Conservation (phyloP, 805 yeast genomes). For the Maudiozyma pseudohumilis region DNA sequence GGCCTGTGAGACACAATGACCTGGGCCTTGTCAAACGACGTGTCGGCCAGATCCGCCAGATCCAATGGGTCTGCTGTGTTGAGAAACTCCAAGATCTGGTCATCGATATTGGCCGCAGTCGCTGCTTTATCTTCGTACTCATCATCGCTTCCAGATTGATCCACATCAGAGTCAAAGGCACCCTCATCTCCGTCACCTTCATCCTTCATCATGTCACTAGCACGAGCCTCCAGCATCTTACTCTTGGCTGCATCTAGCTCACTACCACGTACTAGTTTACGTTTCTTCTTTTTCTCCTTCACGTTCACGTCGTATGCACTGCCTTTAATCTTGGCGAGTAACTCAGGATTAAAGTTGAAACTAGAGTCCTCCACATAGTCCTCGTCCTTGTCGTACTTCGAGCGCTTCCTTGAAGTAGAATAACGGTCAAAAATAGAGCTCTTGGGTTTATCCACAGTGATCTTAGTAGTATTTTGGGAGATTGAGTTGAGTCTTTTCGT, state of each 20-base stretch:
- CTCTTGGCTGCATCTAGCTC: slow-evolving; percentile 28
- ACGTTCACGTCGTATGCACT: neutral
- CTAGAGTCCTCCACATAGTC: neutral
- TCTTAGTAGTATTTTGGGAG: slow-evolving; percentile 16
- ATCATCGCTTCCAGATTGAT: slow-evolving; percentile 29
- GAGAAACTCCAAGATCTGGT: slow-evolving; percentile 61
- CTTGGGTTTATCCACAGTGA: slow-evolving; percentile 29
- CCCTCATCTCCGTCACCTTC: slow-evolving; percentile 19
- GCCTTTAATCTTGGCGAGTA: slow-evolving; percentile 3
- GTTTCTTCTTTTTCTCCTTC: slow-evolving; percentile 20
- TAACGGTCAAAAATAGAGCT: slow-evolving; percentile 31
- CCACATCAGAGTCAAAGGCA: slow-evolving; percentile 9
- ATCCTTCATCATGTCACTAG: slow-evolving; percentile 13
- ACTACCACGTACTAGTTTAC: slow-evolving; percentile 33
- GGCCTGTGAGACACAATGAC: slow-evolving; percentile 62
- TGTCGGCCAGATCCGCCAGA: slow-evolving; percentile 68
- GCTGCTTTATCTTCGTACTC: slow-evolving; percentile 20
- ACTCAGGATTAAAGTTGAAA: slow-evolving; percentile 2
- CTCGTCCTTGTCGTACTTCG: neutral
- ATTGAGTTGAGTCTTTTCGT: slow-evolving; percentile 4
- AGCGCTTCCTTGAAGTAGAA: slow-evolving; percentile 22
- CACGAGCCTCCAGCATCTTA: slow-evolving; percentile 19
- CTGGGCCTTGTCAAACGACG: slow-evolving; percentile 57
- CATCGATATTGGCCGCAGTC: slow-evolving; percentile 39
- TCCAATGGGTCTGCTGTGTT: slow-evolving; percentile 70